phyloP scores from a whole-genome alignment of 306 rosid genomes.

The Phaseolus lunatus region DNA sequence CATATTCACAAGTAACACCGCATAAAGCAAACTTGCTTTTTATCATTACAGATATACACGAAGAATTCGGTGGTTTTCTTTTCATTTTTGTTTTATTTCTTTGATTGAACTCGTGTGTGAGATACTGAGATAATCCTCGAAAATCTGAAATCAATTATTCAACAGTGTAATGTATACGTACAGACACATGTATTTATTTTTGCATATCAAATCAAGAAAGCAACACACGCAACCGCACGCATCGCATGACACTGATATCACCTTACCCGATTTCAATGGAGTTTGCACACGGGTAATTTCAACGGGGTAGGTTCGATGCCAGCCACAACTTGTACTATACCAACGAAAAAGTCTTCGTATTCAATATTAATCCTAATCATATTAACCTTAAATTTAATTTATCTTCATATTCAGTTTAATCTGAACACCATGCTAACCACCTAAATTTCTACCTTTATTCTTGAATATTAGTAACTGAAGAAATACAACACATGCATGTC shows the following conservation, averaged over 20 bases:
- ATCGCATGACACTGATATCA: slow-evolving; percentile 48
- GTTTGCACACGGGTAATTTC: slow-evolving; percentile 32
- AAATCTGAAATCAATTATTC: slow-evolving; percentile 48
- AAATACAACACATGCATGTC: slow-evolving; percentile 41
- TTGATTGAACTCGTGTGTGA: slow-evolving; percentile 39
- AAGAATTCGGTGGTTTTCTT: slow-evolving; percentile 43
- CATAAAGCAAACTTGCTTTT: slow-evolving; percentile 40
- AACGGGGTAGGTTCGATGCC: slow-evolving; percentile 39
- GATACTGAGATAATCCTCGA: slow-evolving; percentile 27
- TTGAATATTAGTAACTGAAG: not conserved
- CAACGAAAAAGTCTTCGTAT: not conserved
- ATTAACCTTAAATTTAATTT: not conserved
- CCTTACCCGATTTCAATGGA: slow-evolving; percentile 40
- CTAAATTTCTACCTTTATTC: not conserved
- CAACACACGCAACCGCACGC: slow-evolving; percentile 54
- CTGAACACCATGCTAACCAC: not conserved
- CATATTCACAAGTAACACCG: slow-evolving; percentile 38
- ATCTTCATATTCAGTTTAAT: slow-evolving; percentile 4
- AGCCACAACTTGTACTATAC: slow-evolving; percentile 20
- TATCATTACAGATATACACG: slow-evolving; percentile 40
- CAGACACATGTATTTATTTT: not conserved
- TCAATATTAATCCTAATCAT: not conserved
- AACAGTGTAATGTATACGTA: slow-evolving; percentile 9
- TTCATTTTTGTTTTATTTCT: not conserved
- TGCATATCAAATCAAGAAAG: slow-evolving; percentile 48